A percentile compares a stretch with the other conserved stretches of the same genome.
These are phyloP conservation scores for Ceratocystis colombiana DNA, from an alignment of 2,329 filamentous ascomycete species.

Conservation along the genomic window DNA sequence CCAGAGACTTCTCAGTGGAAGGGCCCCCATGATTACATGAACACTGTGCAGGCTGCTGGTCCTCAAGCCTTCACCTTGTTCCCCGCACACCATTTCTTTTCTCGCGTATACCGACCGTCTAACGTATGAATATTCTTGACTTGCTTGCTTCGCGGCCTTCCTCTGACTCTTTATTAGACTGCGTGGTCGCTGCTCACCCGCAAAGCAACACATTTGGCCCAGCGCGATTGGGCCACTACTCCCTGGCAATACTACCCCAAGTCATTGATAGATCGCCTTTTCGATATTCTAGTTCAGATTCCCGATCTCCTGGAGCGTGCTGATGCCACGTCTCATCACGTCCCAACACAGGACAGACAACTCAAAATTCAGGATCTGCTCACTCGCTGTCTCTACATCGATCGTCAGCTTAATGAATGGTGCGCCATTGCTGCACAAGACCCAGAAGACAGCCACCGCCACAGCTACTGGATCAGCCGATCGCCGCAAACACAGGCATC, in stretches of 20 bases:
- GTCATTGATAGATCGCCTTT: constrained; percentile 41
- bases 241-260: constrained; percentile 47
- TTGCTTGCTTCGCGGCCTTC: neutral
- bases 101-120: constrained; percentile 44
- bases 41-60: constrained; percentile 36
- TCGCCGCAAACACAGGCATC: constrained; percentile 28
- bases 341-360: constrained; percentile 37
- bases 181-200: constrained; percentile 42
- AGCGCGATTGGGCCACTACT: constrained; percentile 41
- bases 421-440: constrained; percentile 31
- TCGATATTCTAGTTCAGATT: constrained; percentile 42
- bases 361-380: constrained; percentile 42
- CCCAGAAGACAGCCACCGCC: constrained; percentile 25
- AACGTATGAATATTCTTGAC: constrained; percentile 36
- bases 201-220: constrained; percentile 42
- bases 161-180: constrained; percentile 32
- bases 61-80: constrained; percentile 42
- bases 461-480: constrained; percentile 33
- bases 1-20: constrained; percentile 34
- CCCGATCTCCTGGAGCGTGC: constrained; percentile 40
- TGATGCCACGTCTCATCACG: constrained; percentile 36
- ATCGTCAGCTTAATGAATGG: constrained; percentile 43
- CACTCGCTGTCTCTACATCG: constrained; percentile 39
- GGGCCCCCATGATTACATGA: constrained; percentile 32
- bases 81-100: constrained; percentile 49